Evolutionary conservation across 805 yeast genomes (phyloP).

Genomic region (Candida ulmi): DNA sequence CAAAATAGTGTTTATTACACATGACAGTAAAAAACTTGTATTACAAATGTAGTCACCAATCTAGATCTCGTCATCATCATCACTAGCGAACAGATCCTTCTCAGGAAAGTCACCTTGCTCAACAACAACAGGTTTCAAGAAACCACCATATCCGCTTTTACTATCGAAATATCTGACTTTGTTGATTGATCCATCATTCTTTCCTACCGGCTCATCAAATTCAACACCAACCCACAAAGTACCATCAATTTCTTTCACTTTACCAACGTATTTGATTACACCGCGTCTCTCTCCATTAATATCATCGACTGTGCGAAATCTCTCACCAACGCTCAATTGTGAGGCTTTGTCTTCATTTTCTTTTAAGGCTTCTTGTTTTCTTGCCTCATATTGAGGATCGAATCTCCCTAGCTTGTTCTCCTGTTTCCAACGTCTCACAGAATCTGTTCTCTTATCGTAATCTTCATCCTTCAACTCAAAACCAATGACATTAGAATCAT

Average conservation of each 20-base stretch:
- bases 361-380: conserved; percentile 22
- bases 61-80: conserved; percentile 36
- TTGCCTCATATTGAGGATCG: conserved; percentile 41
- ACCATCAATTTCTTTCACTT: conserved; percentile 51
- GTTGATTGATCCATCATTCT: conserved; percentile 72
- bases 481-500: conserved; percentile 31
- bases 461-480: conserved; percentile 49
- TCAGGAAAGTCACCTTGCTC: conserved; percentile 66
- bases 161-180: conserved; percentile 58
- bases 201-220: conserved; percentile 82
- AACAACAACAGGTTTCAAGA: conserved; percentile 64
- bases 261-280: conserved; percentile 63
- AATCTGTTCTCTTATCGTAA: conserved; percentile 52
- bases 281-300: conserved; percentile 58
- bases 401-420: conserved; percentile 66
- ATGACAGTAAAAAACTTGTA: too few relatives aligned
- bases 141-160: conserved; percentile 59
- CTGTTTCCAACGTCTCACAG: conserved; percentile 77
- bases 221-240: conserved; percentile 78
- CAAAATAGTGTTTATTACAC: too few relatives aligned
- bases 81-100: conserved; percentile 39
- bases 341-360: conserved; percentile 27
- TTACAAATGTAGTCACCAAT: too few relatives aligned
- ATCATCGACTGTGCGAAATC: conserved; percentile 47
- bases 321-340: conserved; percentile 38